Percentiles rank a stretch among this genome's conserved stretches.
These are phyloP conservation scores for Lasiosphaeris hirsuta DNA, from an alignment of 495 filamentous ascomycete genomes.

Conservation along the genomic window DNA sequence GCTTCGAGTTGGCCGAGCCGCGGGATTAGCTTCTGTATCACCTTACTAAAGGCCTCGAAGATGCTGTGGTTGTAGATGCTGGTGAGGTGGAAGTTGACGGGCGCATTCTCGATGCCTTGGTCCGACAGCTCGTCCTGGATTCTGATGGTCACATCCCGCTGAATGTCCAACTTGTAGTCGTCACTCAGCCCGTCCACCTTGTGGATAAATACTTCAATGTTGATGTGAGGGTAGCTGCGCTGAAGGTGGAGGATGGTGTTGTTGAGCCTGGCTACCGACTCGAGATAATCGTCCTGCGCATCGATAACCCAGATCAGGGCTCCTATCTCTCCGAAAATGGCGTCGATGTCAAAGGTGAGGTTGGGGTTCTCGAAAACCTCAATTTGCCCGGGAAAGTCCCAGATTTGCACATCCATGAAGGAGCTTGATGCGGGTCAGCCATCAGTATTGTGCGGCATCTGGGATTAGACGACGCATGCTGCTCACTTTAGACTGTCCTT, in stretches of 20 bases:
- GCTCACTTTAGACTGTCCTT: slow-evolving; percentile 85
- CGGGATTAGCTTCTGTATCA: slow-evolving; percentile 95
- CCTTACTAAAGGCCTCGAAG: slow-evolving; percentile 96
- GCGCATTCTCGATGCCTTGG: slow-evolving; percentile 84
- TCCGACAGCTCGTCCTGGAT: slow-evolving; percentile 95
- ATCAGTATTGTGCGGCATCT: slow-evolving; percentile 15
- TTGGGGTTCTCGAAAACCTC: slow-evolving; percentile 72
- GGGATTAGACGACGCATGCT: background rate
- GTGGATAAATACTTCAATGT: slow-evolving; percentile 97
- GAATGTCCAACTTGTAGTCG: slow-evolving; percentile 89
- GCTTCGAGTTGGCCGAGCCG: slow-evolving; percentile 88
- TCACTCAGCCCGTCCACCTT: slow-evolving; percentile 94
- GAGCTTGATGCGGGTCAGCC: slow-evolving; percentile 53
- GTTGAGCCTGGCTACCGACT: slow-evolving; percentile 82
- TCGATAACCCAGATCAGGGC: slow-evolving; percentile 98
- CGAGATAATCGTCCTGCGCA: slow-evolving; percentile 93
- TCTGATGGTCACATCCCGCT: slow-evolving; percentile 92
- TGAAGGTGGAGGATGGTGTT: slow-evolving; percentile 82
- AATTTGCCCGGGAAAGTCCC: slow-evolving; percentile 94
- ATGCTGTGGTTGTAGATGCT: slow-evolving; percentile 98
- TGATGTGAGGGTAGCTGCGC: slow-evolving; percentile 81
- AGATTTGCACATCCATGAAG: slow-evolving; percentile 98
- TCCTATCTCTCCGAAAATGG: slow-evolving; percentile 89
- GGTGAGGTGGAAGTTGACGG: slow-evolving; percentile 88
- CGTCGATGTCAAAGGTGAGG: slow-evolving; percentile 73